Percentiles rank a stretch among this genome's conserved stretches.
Evolutionary conservation across 2,329 filamentous ascomycete species (phyloP).

Genomic region (Coccinonectria pachysandricola): DNA sequence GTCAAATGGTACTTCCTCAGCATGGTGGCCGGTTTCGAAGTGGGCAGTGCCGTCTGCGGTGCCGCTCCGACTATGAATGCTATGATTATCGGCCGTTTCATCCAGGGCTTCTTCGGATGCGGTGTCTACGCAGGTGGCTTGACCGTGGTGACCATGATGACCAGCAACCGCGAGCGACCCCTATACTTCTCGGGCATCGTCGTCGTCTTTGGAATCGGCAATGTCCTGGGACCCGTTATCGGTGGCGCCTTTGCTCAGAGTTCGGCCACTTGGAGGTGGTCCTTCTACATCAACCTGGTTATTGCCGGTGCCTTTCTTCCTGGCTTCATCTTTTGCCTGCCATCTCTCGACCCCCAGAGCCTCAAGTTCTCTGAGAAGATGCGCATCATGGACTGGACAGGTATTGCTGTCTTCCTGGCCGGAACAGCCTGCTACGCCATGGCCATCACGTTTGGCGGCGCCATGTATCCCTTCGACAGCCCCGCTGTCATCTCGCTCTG

Average conservation of each 20-base stretch:
- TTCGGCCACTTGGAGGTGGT: too few species aligned
- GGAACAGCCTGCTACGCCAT: constrained; percentile 33
- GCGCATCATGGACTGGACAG: constrained; percentile 31
- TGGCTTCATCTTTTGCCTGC: constrained; percentile 20
- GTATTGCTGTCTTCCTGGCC: constrained; percentile 29
- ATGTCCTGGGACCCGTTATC: constrained; percentile 1
- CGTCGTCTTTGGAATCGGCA: constrained; percentile 1
- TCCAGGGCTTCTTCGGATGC: constrained; percentile 1
- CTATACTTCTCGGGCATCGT: constrained; percentile 1
- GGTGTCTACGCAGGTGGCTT: constrained; percentile 2
- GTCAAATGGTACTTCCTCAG: constrained; percentile 29
- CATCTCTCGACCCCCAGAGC: constrained; percentile 7
- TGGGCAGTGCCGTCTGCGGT: constrained; percentile 28
- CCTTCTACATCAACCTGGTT: constrained; percentile 37
- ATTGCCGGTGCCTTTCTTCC: constrained; percentile 28
- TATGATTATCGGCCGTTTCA: constrained; percentile 30
- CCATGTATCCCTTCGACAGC: constrained; percentile 32
- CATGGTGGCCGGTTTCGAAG: constrained; percentile 17
- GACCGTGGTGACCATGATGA: constrained; percentile 1
- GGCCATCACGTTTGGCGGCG: constrained; percentile 37
- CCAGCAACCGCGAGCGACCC: background rate
- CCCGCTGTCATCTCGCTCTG: constrained; percentile 33
- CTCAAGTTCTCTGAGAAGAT: constrained; percentile 17
- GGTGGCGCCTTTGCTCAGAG: constrained; percentile 2
- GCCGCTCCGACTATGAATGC: constrained; percentile 32